Evolutionary conservation across 306 rosid genomes (phyloP), one percentile per base, ranked within the genome.

Genomic region (Rosa lucieae): DNA sequence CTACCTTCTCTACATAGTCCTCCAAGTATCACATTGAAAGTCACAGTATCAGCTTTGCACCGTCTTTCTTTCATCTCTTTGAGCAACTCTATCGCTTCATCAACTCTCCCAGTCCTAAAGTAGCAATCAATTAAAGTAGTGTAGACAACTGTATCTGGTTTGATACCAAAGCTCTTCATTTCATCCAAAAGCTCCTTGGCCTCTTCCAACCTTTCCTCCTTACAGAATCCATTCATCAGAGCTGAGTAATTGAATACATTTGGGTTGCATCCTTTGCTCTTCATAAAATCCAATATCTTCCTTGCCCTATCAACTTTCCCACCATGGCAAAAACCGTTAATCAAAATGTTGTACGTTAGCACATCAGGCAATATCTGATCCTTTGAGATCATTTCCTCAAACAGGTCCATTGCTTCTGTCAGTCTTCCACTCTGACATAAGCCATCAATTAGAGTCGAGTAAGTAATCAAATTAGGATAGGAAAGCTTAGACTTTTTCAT

Each of bases 381-480:
- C 89, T 79, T 86, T 0, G 91, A 87, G 49, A 91, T 75, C 97
- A 94, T 92, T 73, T 88, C 89, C 85, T 94, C 99, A 15, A 94
- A 94, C 65, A 91, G 81, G 10, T 91, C 91, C 75, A 92, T 86
- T 73, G 97, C 97, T 83, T 90, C 97, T 83, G 83, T 86, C 23
- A 92, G 89, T 79, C 79, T 91, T 67, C 93, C 97, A 14, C 82
- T 85, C 82, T 73, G 82, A 84, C 95, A 92, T 29, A 92, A 92
- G 51, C 97, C 94, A 23, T 86, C 86, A 82, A 94, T 88, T 56
- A 94, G 83, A 77, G 98, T 94, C 20, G 98, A 91, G 82, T 91
- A 92, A 0, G 97, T 94, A 82, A 94, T 80, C 79, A 89, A 52
- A 75, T 94, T 89, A 52, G 98, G 98, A 82, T 79, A 83, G 26